A percentile compares a stretch with the other conserved stretches of the same genome.
phyloP scores from a whole-genome alignment of 2,329 filamentous ascomycete genomes.

The Ascochyta lentis region DNA sequence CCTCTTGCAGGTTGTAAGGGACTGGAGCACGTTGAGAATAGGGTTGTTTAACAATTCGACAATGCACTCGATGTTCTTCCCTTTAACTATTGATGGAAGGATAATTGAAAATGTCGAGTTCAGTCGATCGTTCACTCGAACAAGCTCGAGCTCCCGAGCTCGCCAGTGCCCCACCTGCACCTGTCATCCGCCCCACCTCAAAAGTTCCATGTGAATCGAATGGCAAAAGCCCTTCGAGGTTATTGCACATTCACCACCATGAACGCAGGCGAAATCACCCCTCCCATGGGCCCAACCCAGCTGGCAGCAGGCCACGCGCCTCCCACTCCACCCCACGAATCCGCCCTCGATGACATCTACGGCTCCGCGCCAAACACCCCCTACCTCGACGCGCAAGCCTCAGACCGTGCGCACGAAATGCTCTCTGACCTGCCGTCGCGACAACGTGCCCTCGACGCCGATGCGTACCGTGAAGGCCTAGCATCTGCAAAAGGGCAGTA shows the following conservation, averaged over 20 bases:
- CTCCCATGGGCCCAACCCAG: conserved; percentile 33
- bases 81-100: background rate
- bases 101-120: background rate
- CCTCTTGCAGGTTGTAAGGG: too few relatives aligned
- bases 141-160: conserved; percentile 26
- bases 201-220: conserved; percentile 6
- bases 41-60: too few relatives aligned
- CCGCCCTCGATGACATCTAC: conserved; percentile 55
- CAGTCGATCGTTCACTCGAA: conserved; percentile 8
- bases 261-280: conserved; percentile 33
- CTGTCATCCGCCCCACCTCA: conserved; percentile 17
- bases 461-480: conserved; percentile 90
- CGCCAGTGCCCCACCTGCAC: conserved; percentile 24
- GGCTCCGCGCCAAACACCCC: conserved; percentile 54
- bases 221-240: background rate
- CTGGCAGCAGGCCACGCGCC: conserved; percentile 40
- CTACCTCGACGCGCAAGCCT: conserved; percentile 16
- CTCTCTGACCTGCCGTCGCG: conserved; percentile 77
- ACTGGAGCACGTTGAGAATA: too few relatives aligned
- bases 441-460: conserved; percentile 77
- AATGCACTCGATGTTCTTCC: too few relatives aligned
- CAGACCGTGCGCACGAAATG: conserved; percentile 48
- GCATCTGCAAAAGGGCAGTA: conserved; percentile 74
- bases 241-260: conserved; percentile 12
- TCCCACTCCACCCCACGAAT: conserved; percentile 43